Percentiles rank a stretch among this genome's conserved stretches.
Conservation (phyloP, 2,329 filamentous ascomycete species). For the Chaetomium strumarium region DNA sequence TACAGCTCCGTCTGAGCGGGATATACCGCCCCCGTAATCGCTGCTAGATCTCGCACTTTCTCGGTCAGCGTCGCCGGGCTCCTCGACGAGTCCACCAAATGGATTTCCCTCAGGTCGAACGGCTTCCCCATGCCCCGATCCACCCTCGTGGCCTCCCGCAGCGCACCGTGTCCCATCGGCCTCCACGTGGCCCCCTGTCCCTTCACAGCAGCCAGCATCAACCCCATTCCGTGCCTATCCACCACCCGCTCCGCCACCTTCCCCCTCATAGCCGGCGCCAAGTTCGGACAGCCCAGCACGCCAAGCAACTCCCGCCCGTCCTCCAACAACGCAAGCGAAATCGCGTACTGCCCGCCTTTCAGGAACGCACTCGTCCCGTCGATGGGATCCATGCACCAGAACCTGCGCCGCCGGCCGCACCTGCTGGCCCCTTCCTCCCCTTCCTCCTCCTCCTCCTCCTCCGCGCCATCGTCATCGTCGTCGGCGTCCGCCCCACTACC, state of each 20-base stretch:
- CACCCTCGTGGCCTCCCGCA: conserved; percentile 1
- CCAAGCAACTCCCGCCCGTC: conserved; percentile 18
- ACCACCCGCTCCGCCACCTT: conserved; percentile 9
- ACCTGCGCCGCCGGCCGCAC: no score
- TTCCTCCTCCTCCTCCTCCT: neutral
- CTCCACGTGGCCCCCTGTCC: conserved; percentile 18
- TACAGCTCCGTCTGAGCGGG: conserved; percentile 19
- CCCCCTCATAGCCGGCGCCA: conserved; percentile 1
- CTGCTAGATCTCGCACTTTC: conserved; percentile 17
- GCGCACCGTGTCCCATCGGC: conserved; percentile 7
- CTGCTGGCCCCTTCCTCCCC: no score
- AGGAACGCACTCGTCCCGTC: conserved; percentile 22
- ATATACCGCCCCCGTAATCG: conserved; percentile 4
- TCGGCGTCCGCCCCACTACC: neutral
- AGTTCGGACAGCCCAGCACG: conserved; percentile 22
- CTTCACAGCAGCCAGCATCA: conserved; percentile 19
- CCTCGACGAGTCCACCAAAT: conserved; percentile 22
- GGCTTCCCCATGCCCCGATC: conserved; percentile 1
- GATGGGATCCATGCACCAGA: conserved; percentile 23
- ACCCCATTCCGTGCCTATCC: conserved; percentile 15
- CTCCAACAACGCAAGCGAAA: conserved; percentile 19
- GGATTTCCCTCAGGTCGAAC: conserved; percentile 12
- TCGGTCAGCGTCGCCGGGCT: conserved; percentile 20
- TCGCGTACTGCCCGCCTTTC: conserved; percentile 21
- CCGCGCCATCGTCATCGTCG: no score